Conservation (phyloP, 176 grass and related monocot species). For the Carex scoparia region DNA sequence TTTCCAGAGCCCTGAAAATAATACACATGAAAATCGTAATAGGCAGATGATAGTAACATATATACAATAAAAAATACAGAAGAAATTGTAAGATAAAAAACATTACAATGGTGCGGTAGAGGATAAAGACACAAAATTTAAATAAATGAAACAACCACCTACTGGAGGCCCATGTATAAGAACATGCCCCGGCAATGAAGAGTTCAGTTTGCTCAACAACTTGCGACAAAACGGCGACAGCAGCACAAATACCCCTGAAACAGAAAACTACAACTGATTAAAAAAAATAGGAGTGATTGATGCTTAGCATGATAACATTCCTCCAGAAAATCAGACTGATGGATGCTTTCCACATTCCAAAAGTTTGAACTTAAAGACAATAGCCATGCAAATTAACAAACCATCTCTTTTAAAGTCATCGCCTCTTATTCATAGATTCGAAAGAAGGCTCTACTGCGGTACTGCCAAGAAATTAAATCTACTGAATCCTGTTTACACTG, state of each 20-base stretch:
- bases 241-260: slow-evolving; percentile 68
- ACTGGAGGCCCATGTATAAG: slow-evolving; percentile 87
- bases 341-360: not conserved
- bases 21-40: not conserved
- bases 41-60: slow-evolving; percentile 9
- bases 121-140: not conserved
- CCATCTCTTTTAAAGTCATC: not conserved
- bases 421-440: not conserved
- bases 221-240: slow-evolving; percentile 57
- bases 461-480: not conserved
- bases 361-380: not conserved
- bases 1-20: slow-evolving; percentile 85
- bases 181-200: slow-evolving; percentile 69
- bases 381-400: not conserved
- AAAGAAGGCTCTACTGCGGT: not conserved
- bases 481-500: not conserved
- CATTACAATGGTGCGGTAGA: slow-evolving; percentile 10
- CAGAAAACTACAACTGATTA: slow-evolving; percentile 19
- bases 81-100: slow-evolving; percentile 6
- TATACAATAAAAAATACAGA: slow-evolving; percentile 18
- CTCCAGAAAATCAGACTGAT: not conserved
- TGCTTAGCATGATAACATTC: slow-evolving; percentile 12
- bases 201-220: slow-evolving; percentile 48
- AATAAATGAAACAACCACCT: slow-evolving; percentile 45
- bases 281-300: slow-evolving; percentile 4